Evolutionary conservation across 2,329 filamentous ascomycete genomes (phyloP), one percentile per base, ranked within the genome.

Genomic region (Fusarium annulatum): DNA sequence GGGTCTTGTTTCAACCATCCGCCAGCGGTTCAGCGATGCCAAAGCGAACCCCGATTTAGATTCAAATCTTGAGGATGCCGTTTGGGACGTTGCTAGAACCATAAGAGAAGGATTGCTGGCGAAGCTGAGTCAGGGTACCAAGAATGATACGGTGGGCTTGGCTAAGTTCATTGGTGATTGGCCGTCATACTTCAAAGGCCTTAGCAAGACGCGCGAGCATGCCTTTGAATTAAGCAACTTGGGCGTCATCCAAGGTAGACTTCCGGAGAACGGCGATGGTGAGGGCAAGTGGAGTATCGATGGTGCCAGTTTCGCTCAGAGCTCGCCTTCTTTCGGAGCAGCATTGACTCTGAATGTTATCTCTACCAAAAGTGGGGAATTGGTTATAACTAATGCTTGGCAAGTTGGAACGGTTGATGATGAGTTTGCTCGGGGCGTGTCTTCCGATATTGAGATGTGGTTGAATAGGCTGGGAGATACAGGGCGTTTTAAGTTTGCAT

Each of bases 181-280:
- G 43, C 43, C 43, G 43, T 26, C 16, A 45, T 45, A 45, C 23
- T 45, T 45, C 43, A 45, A 26, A 45, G 43, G 23, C 5, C 43
- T 45, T 19, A 26, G 43, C 14, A 45, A 45, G 23, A 26, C 43
- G 23, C 43, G 43, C 23, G 43, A 45, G 43, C 43, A 45, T 26
- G 23, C 43, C 16, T 45, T 45, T 26, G 43, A 45, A 26, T 16
- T 45, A 5, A 45, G 43, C 11, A 45, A 45, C 11, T 8, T 45
- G 3, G 43, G 43, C 7, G 43, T 0, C 16, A 26, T 45, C 7
- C 3, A 26, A 12, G 23, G 43, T 7, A 1, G 5, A 7, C 21
- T 16, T 42, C 21, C 14, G 21, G 14, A 0, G 21, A 19, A 45
- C 3, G 19, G 10, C 0, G 23, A 45, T 18, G 42, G 42, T 7